Evolutionary conservation across 768 basidiomycete species (phyloP), one percentile per base, ranked within the genome.

Genomic region (Naematelia aurantialba): DNA sequence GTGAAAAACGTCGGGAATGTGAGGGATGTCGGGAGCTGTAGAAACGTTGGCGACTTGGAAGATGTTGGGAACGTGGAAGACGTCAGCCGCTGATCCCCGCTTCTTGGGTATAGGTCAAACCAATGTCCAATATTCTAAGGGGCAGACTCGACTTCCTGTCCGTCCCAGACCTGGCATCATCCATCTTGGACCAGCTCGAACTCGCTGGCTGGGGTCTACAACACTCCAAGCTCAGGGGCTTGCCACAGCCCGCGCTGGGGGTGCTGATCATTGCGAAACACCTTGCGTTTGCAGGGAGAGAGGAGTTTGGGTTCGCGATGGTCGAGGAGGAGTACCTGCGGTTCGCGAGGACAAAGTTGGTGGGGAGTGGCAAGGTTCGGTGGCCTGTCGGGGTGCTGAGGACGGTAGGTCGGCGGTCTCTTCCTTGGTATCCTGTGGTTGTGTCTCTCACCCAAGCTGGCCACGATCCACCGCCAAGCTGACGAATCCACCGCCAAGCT

Each of bases 221-320:
- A n/a, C 54, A 56, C 12, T 47, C 62, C 21, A 75, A 77, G 56
- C 47, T 77, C 5, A 72, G 67, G 58, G 70, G 81, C 56, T 74
- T 92, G 21, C 79, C 89, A 19, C 90, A 93, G 70, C 88, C 92
- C 5, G 80, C 83, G 1, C 76, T 91, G 19, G 91, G 89, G 69
- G 81, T 94, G 27, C 82, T 96, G 45, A 87, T 98, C 59, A 88
- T 92, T n/a, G 82, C 85, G 13, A 82, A 85, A 68, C 93, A 96
- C 70, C 81, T 85, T 3, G 79, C 85, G 24, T 86, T 85, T 10
- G 84, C 85, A 4, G 92, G 92, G 0, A 87, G 91, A 59, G 81
- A 87, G 19, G 79, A 79, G 13, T 85, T 96, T 77, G 97, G 89
- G 27, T 94, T 98, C 71, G 90, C 93, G 68, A 91, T 93, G 86